Conservation (phyloP, 305 asterid species). For the Rubia occidens region DNA sequence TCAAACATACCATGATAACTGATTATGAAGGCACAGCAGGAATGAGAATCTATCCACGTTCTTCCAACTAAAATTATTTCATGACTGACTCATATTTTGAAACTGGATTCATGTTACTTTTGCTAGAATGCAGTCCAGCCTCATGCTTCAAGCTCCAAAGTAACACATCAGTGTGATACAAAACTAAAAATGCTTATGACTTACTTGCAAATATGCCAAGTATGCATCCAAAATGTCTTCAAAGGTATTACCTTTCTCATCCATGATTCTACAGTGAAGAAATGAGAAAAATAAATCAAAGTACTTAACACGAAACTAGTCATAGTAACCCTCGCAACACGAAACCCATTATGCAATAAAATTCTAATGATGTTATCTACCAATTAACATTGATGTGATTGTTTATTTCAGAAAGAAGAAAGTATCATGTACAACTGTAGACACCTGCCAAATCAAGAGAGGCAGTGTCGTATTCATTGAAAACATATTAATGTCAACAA, state of each 20-base stretch:
- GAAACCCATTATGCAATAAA: not conserved
- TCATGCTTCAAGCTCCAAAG: not conserved
- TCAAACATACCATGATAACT: not conserved
- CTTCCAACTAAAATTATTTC: not conserved
- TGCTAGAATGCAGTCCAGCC: not conserved
- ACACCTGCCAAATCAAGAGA: constrained; percentile 1
- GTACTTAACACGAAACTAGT: no score
- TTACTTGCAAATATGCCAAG: constrained; percentile 81
- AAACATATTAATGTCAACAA: not conserved
- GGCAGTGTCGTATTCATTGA: not conserved
- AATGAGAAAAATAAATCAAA: no score
- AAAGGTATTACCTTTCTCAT: constrained; percentile 41
- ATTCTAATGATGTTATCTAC: not conserved
- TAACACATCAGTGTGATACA: not conserved
- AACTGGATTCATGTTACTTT: not conserved
- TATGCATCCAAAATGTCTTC: constrained; percentile 86
- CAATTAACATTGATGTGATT: constrained; percentile 1
- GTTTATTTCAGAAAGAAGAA: not conserved
- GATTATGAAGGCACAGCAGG: not conserved
- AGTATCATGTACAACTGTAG: not conserved
- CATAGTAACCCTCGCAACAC: not conserved
- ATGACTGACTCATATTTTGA: not conserved
- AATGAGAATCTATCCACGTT: not conserved
- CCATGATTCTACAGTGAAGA: constrained; percentile 42
- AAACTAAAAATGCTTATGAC: constrained; percentile 22